Evolutionary conservation across 2,329 filamentous ascomycete species (phyloP).

Genomic region (Mycogone perniciosa): DNA sequence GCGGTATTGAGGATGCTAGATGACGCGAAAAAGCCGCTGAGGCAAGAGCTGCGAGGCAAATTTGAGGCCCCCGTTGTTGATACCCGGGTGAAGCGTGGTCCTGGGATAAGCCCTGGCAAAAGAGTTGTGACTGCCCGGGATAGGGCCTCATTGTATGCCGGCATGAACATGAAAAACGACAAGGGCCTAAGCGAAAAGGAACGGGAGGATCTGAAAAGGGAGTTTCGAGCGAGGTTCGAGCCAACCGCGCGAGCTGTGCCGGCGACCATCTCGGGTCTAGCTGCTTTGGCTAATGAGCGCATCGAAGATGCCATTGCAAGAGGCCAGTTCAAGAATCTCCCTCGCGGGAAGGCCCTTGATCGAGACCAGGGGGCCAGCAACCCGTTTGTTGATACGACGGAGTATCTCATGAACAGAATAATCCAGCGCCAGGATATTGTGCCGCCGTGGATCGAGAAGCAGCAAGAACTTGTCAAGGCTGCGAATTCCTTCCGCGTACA

Average conservation of each 20-base stretch:
- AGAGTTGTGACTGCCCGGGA: constrained; percentile 51
- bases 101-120: constrained; percentile 36
- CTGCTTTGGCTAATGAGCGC: constrained; percentile 77
- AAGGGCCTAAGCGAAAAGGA: constrained; percentile 62
- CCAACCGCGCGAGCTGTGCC: constrained; percentile 68
- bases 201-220: constrained; percentile 60
- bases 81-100: constrained; percentile 40
- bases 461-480: constrained; percentile 75
- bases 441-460: constrained; percentile 98
- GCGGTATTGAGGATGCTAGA: constrained; percentile 77
- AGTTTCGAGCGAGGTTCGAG: constrained; percentile 75
- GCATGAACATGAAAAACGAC: constrained; percentile 39
- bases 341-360: constrained; percentile 71
- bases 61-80: constrained; percentile 45
- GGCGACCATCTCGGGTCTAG: constrained; percentile 68
- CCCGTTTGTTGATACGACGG: constrained; percentile 90
- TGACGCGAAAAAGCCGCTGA: constrained; percentile 68
- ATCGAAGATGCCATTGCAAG: constrained; percentile 92
- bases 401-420: constrained; percentile 98
- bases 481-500: constrained; percentile 64
- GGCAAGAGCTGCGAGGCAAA: constrained; percentile 40
- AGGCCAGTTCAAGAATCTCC: constrained; percentile 81
- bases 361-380: constrained; percentile 76
- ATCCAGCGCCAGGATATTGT: constrained; percentile 94
- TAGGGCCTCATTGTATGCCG: constrained; percentile 46